Evolutionary conservation across 2,329 filamentous ascomycete genomes (phyloP).

Genomic region (Seiridium cupressi): DNA sequence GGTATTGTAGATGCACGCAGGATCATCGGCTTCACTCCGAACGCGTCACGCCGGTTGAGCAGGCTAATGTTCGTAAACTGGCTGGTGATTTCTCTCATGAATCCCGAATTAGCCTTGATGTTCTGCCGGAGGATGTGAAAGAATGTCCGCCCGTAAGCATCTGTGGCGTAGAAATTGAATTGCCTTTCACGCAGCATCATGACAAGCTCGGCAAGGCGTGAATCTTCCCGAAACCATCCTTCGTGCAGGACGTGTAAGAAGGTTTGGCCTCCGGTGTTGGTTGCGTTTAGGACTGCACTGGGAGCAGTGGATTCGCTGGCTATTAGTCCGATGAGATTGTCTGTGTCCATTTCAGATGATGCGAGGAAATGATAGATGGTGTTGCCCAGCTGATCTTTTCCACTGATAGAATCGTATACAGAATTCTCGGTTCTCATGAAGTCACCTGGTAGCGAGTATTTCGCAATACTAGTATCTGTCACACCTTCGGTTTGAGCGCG

Average conservation of each 20-base stretch:
- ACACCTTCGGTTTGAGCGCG: neutral
- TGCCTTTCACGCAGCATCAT: conserved; percentile 13
- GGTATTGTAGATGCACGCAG: conserved; percentile 11
- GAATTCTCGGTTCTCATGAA: conserved; percentile 34
- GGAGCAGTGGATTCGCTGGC: conserved; percentile 11
- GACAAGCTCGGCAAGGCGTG: conserved; percentile 19
- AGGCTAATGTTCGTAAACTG: conserved; percentile 20
- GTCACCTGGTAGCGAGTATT: conserved; percentile 46
- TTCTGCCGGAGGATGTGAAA: conserved; percentile 30
- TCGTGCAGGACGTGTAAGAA: conserved; percentile 30
- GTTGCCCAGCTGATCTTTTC: conserved; percentile 48
- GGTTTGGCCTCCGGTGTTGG: conserved; percentile 26
- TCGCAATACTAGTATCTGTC: conserved; percentile 10
- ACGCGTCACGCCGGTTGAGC: conserved; percentile 47
- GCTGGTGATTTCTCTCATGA: conserved; percentile 15
- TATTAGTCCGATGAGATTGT: conserved; percentile 18
- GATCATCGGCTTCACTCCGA: conserved; percentile 29
- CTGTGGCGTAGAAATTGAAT: conserved; percentile 22
- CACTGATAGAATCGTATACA: neutral
- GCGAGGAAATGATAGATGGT: conserved; percentile 45
- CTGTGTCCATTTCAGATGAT: conserved; percentile 12
- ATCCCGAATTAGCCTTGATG: conserved; percentile 10
- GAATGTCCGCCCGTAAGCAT: conserved; percentile 29
- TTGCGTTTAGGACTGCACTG: conserved; percentile 24
- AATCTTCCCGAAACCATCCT: conserved; percentile 24